Evolutionary conservation across 2,329 filamentous ascomycete genomes (phyloP).

Genomic region (Microcyclospora tardicrescens): DNA sequence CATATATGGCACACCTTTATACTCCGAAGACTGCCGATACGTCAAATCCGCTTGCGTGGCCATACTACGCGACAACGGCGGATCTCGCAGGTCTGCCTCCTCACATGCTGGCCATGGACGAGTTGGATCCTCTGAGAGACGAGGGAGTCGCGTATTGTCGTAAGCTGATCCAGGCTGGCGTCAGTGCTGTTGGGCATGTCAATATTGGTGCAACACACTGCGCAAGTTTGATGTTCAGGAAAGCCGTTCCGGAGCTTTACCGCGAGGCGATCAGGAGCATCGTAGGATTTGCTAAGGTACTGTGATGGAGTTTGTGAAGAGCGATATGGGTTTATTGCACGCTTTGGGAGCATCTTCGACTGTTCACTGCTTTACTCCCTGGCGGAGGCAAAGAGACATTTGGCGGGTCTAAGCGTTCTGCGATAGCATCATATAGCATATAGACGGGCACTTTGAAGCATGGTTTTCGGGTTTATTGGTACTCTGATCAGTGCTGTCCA

Average conservation of each 20-base stretch:
- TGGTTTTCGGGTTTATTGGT: too few species aligned
- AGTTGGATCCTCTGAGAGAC: constrained; percentile 11
- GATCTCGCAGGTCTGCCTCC: constrained; percentile 19
- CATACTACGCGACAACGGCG: constrained; percentile 17
- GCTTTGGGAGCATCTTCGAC: too few species aligned
- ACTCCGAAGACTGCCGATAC: constrained; percentile 1
- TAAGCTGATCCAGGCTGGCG: constrained; percentile 8
- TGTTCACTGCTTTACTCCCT: too few species aligned
- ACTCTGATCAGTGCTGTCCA: too few species aligned
- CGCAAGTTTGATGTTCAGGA: constrained; percentile 5
- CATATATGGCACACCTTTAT: constrained; percentile 6
- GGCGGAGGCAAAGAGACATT: too few species aligned
- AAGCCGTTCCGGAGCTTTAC: constrained; percentile 6
- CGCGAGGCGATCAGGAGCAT: constrained; percentile 3
- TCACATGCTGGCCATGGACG: constrained; percentile 12
- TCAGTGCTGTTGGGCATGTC: constrained; percentile 6
- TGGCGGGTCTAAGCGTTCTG: too few species aligned
- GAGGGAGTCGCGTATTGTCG: constrained; percentile 8
- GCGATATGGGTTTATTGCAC: too few species aligned
- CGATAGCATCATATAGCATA: too few species aligned
- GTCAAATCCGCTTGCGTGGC: constrained; percentile 17
- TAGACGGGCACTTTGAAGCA: too few species aligned
- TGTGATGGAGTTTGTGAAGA: not conserved
- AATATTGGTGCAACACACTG: constrained; percentile 7
- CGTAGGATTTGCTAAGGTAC: constrained; percentile 6